These are phyloP conservation scores for Phaeosphaeria sp. DNA, from an alignment of 2,329 filamentous ascomycete genomes.

Conservation along the genomic window DNA sequence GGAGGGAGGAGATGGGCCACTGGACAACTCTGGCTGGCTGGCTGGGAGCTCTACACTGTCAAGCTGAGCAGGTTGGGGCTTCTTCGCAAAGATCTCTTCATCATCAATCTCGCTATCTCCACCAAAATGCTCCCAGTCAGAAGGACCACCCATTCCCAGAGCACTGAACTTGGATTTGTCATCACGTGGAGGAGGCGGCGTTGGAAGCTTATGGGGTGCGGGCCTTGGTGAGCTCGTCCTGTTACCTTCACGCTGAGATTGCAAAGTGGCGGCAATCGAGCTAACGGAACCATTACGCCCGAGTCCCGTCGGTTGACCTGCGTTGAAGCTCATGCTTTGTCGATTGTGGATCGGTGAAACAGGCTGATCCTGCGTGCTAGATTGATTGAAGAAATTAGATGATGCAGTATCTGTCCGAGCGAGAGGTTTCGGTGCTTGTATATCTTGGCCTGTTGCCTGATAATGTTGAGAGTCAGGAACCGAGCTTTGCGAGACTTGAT, in stretches of 20 bases:
- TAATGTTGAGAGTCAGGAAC: constrained; percentile 22
- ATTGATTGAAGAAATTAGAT: constrained; percentile 32
- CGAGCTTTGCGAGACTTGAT: constrained; percentile 28
- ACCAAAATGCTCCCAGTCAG: constrained; percentile 49
- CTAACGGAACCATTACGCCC: constrained; percentile 40
- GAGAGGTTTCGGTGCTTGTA: constrained; percentile 38
- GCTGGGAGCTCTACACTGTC: constrained; percentile 40
- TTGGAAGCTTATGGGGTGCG: constrained; percentile 20
- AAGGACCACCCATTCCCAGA: constrained; percentile 43
- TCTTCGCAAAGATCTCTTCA: constrained; percentile 43
- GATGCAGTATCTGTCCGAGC: constrained; percentile 30
- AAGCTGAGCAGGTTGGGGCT: constrained; percentile 23
- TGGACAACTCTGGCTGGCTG: constrained; percentile 6
- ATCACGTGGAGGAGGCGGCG: constrained; percentile 35
- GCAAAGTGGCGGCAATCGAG: constrained; percentile 39
- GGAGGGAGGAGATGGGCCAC: constrained; percentile 32
- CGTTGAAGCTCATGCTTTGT: constrained; percentile 32
- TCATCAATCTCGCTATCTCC: constrained; percentile 43
- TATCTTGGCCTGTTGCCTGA: constrained; percentile 23
- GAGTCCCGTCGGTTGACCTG: constrained; percentile 18
- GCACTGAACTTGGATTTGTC: constrained; percentile 40
- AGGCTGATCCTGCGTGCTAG: constrained; percentile 38
- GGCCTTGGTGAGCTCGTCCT: constrained; percentile 36
- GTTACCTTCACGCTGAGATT: constrained; percentile 32
- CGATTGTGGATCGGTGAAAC: constrained; percentile 42